Evolutionary conservation across 139 green algal species (phyloP).

Genomic region (Chara braunii): DNA sequence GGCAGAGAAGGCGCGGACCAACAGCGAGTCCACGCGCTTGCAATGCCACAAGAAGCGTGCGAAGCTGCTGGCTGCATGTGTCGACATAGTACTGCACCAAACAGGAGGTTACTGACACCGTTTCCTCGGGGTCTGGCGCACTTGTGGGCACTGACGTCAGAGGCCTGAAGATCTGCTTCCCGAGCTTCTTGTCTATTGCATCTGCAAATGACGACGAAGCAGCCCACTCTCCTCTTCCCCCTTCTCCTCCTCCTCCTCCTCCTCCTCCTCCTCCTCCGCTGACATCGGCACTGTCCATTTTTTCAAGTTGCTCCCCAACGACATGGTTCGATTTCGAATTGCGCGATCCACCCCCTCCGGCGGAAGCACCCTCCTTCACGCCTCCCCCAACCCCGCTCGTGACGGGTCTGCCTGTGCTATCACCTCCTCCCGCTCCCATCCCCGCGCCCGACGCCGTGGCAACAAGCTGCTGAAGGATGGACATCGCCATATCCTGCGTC

Average conservation of each 20-base stretch:
- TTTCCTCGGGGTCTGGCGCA: slow-evolving; percentile 3
- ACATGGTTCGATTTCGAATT: too few species aligned
- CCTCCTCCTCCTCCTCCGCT: neutral
- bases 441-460: too few species aligned
- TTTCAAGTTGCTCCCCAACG: too few species aligned
- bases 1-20: neutral
- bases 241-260: neutral
- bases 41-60: neutral
- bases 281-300: too few species aligned
- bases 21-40: neutral
- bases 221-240: neutral
- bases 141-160: neutral
- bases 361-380: too few species aligned
- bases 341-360: too few species aligned
- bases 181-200: neutral
- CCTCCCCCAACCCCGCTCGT: too few species aligned
- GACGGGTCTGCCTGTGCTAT: too few species aligned
- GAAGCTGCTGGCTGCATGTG: slow-evolving; percentile 7
- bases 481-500: too few species aligned
- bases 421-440: too few species aligned
- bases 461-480: too few species aligned
- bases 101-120: slow-evolving; percentile 8
- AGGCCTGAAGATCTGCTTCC: slow-evolving; percentile 8
- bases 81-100: slow-evolving; percentile 4
- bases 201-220: neutral